Base-by-base conservation (phyloP, 176 grass and related monocot species). In the Poa annua region DNA sequence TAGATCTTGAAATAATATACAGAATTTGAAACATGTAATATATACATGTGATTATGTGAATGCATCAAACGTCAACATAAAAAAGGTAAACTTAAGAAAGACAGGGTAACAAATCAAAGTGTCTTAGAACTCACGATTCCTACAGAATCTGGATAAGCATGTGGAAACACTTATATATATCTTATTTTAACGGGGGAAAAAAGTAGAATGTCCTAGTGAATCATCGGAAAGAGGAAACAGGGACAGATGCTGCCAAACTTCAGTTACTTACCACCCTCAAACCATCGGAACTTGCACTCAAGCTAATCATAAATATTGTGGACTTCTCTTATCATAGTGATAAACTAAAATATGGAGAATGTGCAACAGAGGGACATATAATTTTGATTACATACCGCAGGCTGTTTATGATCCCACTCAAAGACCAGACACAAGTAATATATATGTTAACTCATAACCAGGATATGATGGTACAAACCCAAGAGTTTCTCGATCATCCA, bases 401-500 rank as follows among this genome's bases (percentile, higher is more conserved):
- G 73, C 26, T 54, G n/a, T 4, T 72, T 73, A 80, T 80, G 74
- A 59, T 53, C 62, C 24, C 24, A 55, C 55, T 8, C 24, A 68
- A 61, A 52, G 20, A 64, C 53, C 65, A 74, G 48, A 41, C 15
- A 62, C 50, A 85, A 72, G 24, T 55, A 77, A 19, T 62, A 86
- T 11, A 53, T 11, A 42, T 42, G 19, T 25, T 79, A 60, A 81
- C 72, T 86, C 32, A 81, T 62, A 11, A 61, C 56, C 54, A 68
- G 39, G 70, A 55, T 63, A 80, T 34, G 67, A 83, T 65, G 33
- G 52, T 86, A 81, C 90, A 81, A 64, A 98, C 95, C 95, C 92
- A 15, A 98, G 94, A 71, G 89, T 94, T 81, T 94, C 95, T 77
- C 92, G 82, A 71, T 94, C 88, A 82, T 98, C 95, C 90, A 94